Evolutionary conservation across 495 filamentous ascomycete genomes (phyloP), one percentile per base, ranked within the genome.

Genomic region (Massariosphaeria phaeospora): DNA sequence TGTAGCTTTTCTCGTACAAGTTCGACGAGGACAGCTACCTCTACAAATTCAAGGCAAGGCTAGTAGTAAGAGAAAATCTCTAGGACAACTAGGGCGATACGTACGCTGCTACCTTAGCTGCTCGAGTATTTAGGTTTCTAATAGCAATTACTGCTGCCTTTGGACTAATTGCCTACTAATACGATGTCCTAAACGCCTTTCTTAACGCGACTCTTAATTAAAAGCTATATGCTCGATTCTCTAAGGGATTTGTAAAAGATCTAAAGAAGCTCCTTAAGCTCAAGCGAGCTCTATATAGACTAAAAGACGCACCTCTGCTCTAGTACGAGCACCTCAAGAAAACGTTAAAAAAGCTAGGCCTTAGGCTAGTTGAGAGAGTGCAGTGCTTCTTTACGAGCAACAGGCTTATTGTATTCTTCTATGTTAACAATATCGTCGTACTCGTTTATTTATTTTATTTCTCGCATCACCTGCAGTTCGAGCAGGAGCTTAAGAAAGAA

Each of bases 1-100:
- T 52, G 27, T 62, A 38, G 48, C 30, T 58, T 25, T 62, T 46
- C 36, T 46, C n/a, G 5, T 57, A 61, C 35, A 61, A 61, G 42
- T 44, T 61, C 33, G 43, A 55, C 30, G 26, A 57, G 13, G 44
- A 56, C 13, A 45, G 58, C 1, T 61, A 57, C 27, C 27, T 57
- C n/a, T n/a, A 11, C 9, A 50, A 50, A 26, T 45, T 21, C 15
- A 61, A 61, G 40, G 53, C 52, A 17, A 11, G 52, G 18, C 21
- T 61, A 9, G 11, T 23, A 30, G 38, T 56, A 17, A 5, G 52
- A 27, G 57, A 41, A 18, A 44, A 61, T 38, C 43, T 61, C 7
- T 27, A 56, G 30, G 25, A 4, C 17, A 17, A 5, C n/a, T 41
- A 20, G 8, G 42, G 31, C 8, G 36, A 61, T 1, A 61, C 43